Percentiles rank a stretch among this genome's conserved stretches.
Conservation (phyloP, 2,329 filamentous ascomycete species). For the Escovopsis weberi region DNA sequence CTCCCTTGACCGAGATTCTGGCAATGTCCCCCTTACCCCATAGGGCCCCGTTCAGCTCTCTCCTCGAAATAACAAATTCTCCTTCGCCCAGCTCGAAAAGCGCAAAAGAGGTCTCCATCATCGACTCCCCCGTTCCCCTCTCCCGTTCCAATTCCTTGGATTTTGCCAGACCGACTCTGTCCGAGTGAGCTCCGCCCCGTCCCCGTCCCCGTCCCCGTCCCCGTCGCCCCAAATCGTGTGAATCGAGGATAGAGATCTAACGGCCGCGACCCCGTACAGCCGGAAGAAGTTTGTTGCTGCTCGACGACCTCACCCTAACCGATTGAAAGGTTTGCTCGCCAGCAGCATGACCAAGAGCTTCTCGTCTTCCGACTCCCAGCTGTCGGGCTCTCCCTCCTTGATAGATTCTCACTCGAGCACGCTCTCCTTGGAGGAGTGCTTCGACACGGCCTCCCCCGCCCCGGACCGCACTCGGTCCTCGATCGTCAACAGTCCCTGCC, state of each 20-base stretch:
- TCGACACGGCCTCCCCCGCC: conserved; percentile 58
- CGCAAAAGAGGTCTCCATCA: conserved; percentile 33
- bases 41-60: conserved; percentile 55
- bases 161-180: conserved; percentile 30
- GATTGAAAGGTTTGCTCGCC: conserved; percentile 61
- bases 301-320: conserved; percentile 58
- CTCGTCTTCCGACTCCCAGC: conserved; percentile 39
- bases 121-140: conserved; percentile 41
- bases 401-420: conserved; percentile 18
- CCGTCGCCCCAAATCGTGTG: no score
- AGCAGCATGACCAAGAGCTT: conserved; percentile 37
- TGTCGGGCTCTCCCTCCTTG: conserved; percentile 65
- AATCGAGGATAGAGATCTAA: conserved; percentile 10
- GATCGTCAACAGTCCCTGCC: conserved; percentile 44
- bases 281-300: conserved; percentile 49
- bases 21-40: conserved; percentile 88
- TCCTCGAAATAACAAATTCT: conserved; percentile 51
- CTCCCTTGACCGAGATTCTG: conserved; percentile 61
- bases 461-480: conserved; percentile 46
- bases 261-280: conserved; percentile 22
- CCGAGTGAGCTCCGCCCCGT: conserved; percentile 33
- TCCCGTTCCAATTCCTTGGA: conserved; percentile 33
- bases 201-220: no score
- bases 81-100: conserved; percentile 48
- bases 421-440: conserved; percentile 66